Conservation (phyloP, 2,329 filamentous ascomycete genomes). For the Xylogone sp. region DNA sequence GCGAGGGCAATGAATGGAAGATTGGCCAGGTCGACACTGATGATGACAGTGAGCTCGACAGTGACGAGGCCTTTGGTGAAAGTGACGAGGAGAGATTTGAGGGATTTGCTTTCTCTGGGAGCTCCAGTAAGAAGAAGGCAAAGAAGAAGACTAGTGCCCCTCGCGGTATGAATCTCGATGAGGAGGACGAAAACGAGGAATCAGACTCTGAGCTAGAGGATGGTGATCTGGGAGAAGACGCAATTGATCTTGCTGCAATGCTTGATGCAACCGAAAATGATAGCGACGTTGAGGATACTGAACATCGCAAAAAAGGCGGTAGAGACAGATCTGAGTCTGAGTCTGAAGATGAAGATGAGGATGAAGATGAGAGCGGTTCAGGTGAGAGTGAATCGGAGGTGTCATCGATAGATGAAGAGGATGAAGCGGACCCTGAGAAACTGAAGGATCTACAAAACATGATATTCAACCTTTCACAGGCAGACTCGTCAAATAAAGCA, state of each 20-base stretch:
- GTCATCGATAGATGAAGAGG: slow-evolving; percentile 43
- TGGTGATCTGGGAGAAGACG: slow-evolving; percentile 58
- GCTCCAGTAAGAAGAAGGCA: slow-evolving; percentile 46
- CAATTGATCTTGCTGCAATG: slow-evolving; percentile 29
- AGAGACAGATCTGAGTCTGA: slow-evolving; percentile 23
- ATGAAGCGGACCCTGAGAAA: slow-evolving; percentile 41
- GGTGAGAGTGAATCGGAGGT: slow-evolving; percentile 47
- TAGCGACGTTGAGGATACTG: slow-evolving; percentile 65
- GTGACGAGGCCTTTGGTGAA: slow-evolving; percentile 67
- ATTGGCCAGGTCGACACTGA: slow-evolving; percentile 62
- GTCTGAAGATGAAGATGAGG: slow-evolving; percentile 47
- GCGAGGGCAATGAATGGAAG: slow-evolving; percentile 65
- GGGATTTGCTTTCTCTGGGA: slow-evolving; percentile 61
- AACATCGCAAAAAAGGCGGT: slow-evolving; percentile 29
- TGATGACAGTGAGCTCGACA: slow-evolving; percentile 66
- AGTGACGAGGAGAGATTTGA: slow-evolving; percentile 70
- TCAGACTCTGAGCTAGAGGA: slow-evolving; percentile 54
- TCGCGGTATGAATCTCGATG: slow-evolving; percentile 45
- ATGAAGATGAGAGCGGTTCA: slow-evolving; percentile 13
- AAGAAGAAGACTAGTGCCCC: slow-evolving; percentile 36
- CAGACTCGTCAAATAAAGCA: slow-evolving; percentile 27
- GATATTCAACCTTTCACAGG: slow-evolving; percentile 58
- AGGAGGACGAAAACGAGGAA: slow-evolving; percentile 34
- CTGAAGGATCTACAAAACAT: slow-evolving; percentile 64
- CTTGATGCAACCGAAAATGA: slow-evolving; percentile 39